These are phyloP conservation scores for Paracoccidioides lutzii DNA, from an alignment of 2,329 filamentous ascomycete genomes.

Conservation along the genomic window DNA sequence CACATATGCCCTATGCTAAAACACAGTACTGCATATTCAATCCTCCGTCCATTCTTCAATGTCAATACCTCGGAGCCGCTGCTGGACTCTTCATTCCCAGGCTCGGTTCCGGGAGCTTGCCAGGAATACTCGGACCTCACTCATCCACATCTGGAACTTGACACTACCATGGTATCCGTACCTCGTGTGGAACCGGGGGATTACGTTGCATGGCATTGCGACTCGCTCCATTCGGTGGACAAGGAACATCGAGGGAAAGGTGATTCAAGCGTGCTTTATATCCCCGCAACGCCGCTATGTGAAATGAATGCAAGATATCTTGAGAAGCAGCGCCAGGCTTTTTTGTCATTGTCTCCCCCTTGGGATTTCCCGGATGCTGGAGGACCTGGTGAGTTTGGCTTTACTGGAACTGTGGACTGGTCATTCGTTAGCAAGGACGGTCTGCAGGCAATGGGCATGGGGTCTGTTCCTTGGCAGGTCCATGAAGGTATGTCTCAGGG, in stretches of 20 bases:
- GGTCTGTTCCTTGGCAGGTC: constrained; percentile 36
- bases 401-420: constrained; percentile 27
- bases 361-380: constrained; percentile 52
- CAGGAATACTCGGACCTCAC: constrained; percentile 46
- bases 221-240: constrained; percentile 72
- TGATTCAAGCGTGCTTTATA: constrained; percentile 80
- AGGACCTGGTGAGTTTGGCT: constrained; percentile 24
- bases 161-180: constrained; percentile 57
- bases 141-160: constrained; percentile 58
- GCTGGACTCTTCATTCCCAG: constrained; percentile 47
- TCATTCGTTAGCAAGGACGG: constrained; percentile 33
- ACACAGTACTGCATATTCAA: constrained; percentile 63
- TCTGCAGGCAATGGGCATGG: constrained; percentile 43
- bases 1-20: constrained; percentile 66
- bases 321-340: constrained; percentile 55
- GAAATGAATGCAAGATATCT: constrained; percentile 61
- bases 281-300: constrained; percentile 73
- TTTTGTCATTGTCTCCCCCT: constrained; percentile 52
- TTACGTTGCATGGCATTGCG: constrained; percentile 69
- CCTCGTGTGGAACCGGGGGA: constrained; percentile 59
- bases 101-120: constrained; percentile 53
- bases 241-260: constrained; percentile 54
- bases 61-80: constrained; percentile 28
- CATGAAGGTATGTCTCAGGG: constrained; percentile 36
- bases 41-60: constrained; percentile 74